Conservation (phyloP, 257 asterid genomes). For the Gentiana macrophylla region DNA sequence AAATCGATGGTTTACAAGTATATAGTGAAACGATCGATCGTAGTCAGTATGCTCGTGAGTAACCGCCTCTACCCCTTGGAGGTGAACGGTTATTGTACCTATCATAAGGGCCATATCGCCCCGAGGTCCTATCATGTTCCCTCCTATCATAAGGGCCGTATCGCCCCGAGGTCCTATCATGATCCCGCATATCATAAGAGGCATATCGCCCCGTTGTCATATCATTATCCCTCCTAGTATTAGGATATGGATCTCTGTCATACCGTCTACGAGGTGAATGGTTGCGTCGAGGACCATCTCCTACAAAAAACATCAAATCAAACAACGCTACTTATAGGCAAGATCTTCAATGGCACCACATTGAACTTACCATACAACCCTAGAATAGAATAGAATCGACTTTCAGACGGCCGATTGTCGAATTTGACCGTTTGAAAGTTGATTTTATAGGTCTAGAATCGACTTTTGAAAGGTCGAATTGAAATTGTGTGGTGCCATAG, state of each 20-base stretch:
- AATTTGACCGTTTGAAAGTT: too few species aligned
- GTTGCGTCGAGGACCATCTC: conserved; percentile 31
- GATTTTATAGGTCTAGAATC: too few species aligned
- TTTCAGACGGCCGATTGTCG: too few species aligned
- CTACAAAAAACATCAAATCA: conserved; percentile 12
- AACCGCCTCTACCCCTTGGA: conserved; percentile 12
- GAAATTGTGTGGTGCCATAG: too few species aligned
- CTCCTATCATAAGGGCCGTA: conserved; percentile 27
- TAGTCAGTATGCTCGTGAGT: conserved; percentile 12
- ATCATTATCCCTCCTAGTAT: conserved; percentile 13
- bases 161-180: conserved; percentile 6
- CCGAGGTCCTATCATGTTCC: conserved; percentile 7
- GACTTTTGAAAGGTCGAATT: too few species aligned
- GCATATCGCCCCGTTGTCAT: conserved; percentile 4
- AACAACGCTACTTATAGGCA: neutral
- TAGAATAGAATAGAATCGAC: too few species aligned
- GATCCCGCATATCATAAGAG: conserved; percentile 17
- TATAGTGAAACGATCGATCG: neutral
- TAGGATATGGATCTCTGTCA: conserved; percentile 23
- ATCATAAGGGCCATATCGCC: conserved; percentile 6
- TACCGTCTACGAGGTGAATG: conserved; percentile 33
- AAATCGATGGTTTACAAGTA: neutral
- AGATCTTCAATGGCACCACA: too few species aligned
- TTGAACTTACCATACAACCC: too few species aligned
- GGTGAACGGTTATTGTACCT: conserved; percentile 17